phyloP scores from a whole-genome alignment of 2,329 filamentous ascomycete species.

The Trichoderma endophyticum region DNA sequence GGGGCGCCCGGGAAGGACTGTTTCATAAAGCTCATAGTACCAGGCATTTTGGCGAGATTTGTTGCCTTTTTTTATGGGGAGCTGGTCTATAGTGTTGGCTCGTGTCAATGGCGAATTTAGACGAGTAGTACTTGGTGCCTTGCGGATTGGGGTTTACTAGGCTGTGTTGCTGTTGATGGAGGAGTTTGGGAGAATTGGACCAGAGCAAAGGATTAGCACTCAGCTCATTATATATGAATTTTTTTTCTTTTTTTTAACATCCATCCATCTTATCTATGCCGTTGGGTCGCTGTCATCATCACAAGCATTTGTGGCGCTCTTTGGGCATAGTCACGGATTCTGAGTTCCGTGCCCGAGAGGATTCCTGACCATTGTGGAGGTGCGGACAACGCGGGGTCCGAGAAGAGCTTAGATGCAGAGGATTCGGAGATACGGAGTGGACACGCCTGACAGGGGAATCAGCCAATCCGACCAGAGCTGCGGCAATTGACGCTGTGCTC shows the following conservation, averaged over 20 bases:
- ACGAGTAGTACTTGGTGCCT: not conserved
- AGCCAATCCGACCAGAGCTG: not conserved
- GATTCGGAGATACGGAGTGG: not conserved
- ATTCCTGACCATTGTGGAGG: not conserved
- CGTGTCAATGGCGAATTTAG: not conserved
- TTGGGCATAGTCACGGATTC: not conserved
- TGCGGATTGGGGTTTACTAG: not conserved
- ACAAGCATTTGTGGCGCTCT: not conserved
- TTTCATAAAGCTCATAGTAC: conserved; percentile 10
- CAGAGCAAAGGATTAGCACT: not conserved
- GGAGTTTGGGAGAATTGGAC: not conserved
- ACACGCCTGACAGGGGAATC: not conserved
- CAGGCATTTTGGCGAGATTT: conserved; percentile 5
- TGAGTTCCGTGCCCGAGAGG: not conserved
- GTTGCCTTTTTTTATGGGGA: not conserved
- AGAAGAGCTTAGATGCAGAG: not conserved
- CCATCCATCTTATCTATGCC: not conserved
- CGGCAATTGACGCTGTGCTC: not conserved
- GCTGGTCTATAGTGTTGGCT: not conserved
- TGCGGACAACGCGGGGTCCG: conserved; percentile 6
- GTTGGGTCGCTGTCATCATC: not conserved
- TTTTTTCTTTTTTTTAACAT: not conserved
- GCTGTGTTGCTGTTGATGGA: not conserved
- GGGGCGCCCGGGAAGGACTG: conserved; percentile 18
- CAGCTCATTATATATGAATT: not conserved